Base-by-base conservation (phyloP, 2,329 filamentous ascomycete genomes). In the Trichoderma hamatum region DNA sequence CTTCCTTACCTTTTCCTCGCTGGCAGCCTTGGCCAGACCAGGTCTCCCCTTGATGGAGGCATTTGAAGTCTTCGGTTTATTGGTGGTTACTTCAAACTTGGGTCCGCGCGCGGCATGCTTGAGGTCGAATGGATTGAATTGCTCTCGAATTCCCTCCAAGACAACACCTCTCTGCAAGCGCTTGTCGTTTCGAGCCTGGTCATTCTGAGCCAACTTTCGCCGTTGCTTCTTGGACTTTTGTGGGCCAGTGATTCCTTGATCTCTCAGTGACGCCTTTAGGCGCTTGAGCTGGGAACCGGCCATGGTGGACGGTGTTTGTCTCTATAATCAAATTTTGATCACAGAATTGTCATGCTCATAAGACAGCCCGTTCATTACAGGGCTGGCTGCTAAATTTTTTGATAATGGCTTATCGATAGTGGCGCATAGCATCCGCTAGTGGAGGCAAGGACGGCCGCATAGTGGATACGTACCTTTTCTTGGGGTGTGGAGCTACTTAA, bases 121-220 rank as follows among this genome's bases (percentile, higher is more conserved):
- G 78, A 97, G 88, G 77, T 99, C 96, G 80, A 99, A 99, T 0
- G 96, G 96, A 79, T 99, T 99, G 87, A 98, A 98, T 74, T 94
- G 91, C 76, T 98, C 94, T 77, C 96, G 91, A 78, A 99, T 97
- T 69, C 88, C 89, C 74, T 92, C 89, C 71, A 99, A 85, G 19
- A 94, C 92, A 68, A 89, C 90, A 76, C 91, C 88, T 76, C 91
- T 89, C 78, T 93, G 89, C 30, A 93, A 86, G 70, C 92, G 90
- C 80, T 93, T 92, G 75, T 95, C 90, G 74, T 82, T 83, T 71
- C 86, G 88, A 71, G 85, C 86, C 68, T 87, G 88, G 63, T 86
- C 87, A 80, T 89, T 89, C 79, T 90, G 89, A 66, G 85, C 88
- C 76, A 87, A 86, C 77, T 91, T 89, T 76, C 92, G 92, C 79